Conservation (phyloP, 345 rosid species). For the Gossypium anomalum region DNA sequence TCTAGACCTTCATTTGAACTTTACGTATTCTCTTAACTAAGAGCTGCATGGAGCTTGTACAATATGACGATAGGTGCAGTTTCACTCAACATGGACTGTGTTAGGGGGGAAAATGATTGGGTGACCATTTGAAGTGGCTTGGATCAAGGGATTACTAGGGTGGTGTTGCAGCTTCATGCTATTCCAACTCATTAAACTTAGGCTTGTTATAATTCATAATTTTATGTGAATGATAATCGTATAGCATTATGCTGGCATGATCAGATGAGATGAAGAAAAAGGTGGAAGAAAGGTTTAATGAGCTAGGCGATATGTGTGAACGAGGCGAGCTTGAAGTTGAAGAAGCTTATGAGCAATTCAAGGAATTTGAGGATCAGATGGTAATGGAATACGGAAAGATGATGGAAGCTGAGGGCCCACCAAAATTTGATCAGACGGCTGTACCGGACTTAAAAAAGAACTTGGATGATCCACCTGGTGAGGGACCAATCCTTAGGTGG, state of each 20-base stretch:
- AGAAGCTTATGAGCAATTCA: constrained; percentile 77
- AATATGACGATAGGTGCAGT: not conserved
- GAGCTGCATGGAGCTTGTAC: not conserved
- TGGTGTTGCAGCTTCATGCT: not conserved
- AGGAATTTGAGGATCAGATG: constrained; percentile 84
- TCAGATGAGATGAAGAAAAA: constrained; percentile 82
- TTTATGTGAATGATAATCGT: not conserved
- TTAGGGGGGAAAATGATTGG: not conserved
- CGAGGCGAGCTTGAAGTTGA: constrained; percentile 66
- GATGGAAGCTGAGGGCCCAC: constrained; percentile 66
- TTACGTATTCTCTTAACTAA: not conserved
- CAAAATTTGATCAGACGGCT: constrained; percentile 47
- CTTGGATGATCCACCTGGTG: constrained; percentile 77
- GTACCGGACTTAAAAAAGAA: constrained; percentile 46
- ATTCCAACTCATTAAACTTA: not conserved
- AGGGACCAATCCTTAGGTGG: constrained; percentile 93
- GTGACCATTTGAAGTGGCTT: not conserved
- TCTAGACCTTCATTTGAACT: not conserved
- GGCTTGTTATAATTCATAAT: not conserved
- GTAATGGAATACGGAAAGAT: constrained; percentile 57
- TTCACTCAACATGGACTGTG: not conserved
- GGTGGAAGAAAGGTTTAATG: constrained; percentile 70
- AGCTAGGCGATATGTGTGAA: constrained; percentile 87
- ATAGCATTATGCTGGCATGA: constrained; percentile 2
- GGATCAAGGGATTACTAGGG: not conserved